These are phyloP conservation scores for Aspergillus alliaceus DNA, from an alignment of 2,329 filamentous ascomycete species.

Conservation along the genomic window DNA sequence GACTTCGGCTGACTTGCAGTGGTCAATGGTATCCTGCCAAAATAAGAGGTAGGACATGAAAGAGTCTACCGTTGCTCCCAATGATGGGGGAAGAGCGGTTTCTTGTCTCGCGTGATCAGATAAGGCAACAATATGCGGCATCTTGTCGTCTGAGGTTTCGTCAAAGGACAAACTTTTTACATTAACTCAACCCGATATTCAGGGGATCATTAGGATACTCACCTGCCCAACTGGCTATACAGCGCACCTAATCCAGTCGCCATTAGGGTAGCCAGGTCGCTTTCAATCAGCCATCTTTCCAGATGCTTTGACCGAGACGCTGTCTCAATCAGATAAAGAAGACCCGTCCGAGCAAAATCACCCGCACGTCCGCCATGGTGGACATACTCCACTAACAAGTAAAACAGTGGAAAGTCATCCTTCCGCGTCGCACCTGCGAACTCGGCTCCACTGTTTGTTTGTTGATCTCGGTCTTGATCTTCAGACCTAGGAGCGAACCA, in stretches of 20 bases:
- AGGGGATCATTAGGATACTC: slow-evolving; percentile 14
- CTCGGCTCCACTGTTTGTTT: slow-evolving; percentile 56
- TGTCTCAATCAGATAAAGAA: slow-evolving; percentile 94
- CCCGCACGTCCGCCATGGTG: slow-evolving; percentile 93
- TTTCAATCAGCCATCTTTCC: slow-evolving; percentile 96
- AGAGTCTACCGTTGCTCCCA: slow-evolving; percentile 83
- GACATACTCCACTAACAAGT: slow-evolving; percentile 93
- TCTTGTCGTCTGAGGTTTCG: slow-evolving; percentile 61
- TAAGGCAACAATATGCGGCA: slow-evolving; percentile 81
- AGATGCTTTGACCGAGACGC: slow-evolving; percentile 78
- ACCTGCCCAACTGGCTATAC: slow-evolving; percentile 68
- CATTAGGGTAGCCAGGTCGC: slow-evolving; percentile 95
- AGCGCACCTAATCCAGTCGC: slow-evolving; percentile 85
- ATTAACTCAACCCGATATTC: slow-evolving; percentile 59
- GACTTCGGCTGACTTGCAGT: slow-evolving; percentile 88
- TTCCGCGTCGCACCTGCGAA: slow-evolving; percentile 85
- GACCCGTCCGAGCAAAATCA: slow-evolving; percentile 90
- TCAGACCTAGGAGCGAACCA: slow-evolving; percentile 75
- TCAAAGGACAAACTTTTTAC: slow-evolving; percentile 73
- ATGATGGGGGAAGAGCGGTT: slow-evolving; percentile 76
- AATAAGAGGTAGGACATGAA: slow-evolving; percentile 94
- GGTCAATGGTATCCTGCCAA: slow-evolving; percentile 97
- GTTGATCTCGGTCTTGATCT: slow-evolving; percentile 39
- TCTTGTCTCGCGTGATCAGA: slow-evolving; percentile 79
- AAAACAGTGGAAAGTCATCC: slow-evolving; percentile 93